Conservation (phyloP, 768 basidiomycete genomes). For the Amanita subjunquillea region DNA sequence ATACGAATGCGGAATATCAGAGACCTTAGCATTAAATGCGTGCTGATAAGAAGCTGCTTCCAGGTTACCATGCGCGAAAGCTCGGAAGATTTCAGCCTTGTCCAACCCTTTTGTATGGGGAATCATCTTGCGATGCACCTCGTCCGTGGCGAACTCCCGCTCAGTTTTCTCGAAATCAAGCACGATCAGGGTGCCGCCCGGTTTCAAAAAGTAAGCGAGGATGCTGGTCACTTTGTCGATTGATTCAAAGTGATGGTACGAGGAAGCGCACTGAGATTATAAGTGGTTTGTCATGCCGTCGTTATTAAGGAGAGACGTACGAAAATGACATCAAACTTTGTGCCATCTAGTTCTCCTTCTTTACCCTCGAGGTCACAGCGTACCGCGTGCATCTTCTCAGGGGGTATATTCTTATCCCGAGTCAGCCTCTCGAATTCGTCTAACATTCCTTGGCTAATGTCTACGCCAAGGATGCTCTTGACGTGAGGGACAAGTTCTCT, state of each 20-base stretch:
- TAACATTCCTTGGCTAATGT: slow-evolving; percentile 65
- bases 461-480: slow-evolving; percentile 60
- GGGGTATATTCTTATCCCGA: slow-evolving; percentile 47
- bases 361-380: slow-evolving; percentile 37
- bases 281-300: not conserved
- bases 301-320: slow-evolving; percentile 31
- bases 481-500: slow-evolving; percentile 48
- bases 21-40: not conserved
- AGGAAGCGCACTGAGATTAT: slow-evolving; percentile 36
- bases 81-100: not conserved
- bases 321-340: slow-evolving; percentile 59
- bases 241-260: slow-evolving; percentile 58
- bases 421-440: slow-evolving; percentile 52
- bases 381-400: slow-evolving; percentile 60
- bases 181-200: slow-evolving; percentile 50
- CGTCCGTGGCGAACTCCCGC: not conserved
- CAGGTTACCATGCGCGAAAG: not conserved
- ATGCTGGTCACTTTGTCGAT: slow-evolving; percentile 39
- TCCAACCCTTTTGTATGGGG: not conserved
- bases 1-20: not conserved
- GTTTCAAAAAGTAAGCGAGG: slow-evolving; percentile 50
- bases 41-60: not conserved
- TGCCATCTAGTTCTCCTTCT: slow-evolving; percentile 36
- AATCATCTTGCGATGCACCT: not conserved
- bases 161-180: slow-evolving; percentile 29